A percentile compares a stretch with the other conserved stretches of the same genome.
phyloP scores from a whole-genome alignment of 1,284 basidiomycete species.

The Hymenochaete sp. region DNA sequence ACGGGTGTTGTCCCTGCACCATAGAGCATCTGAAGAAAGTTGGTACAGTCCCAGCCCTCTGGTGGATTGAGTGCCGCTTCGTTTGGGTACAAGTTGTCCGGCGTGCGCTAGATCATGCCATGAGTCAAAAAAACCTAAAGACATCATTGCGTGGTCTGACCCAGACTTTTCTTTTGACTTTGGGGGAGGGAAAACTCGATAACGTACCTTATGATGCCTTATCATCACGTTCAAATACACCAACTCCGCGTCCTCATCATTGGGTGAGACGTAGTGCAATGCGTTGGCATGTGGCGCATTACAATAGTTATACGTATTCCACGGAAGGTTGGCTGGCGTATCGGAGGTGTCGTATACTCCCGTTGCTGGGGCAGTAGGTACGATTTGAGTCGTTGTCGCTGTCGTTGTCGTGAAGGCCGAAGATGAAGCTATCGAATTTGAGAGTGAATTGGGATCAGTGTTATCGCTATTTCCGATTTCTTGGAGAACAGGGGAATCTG shows the following conservation, averaged over 20 bases:
- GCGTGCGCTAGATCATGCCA: slow-evolving; percentile 28
- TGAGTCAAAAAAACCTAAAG: neutral
- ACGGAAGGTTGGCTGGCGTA: slow-evolving; percentile 33
- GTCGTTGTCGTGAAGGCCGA: neutral
- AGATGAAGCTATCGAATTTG: neutral
- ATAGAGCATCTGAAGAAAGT: slow-evolving; percentile 31
- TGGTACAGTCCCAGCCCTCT: slow-evolving; percentile 34
- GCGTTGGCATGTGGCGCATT: slow-evolving; percentile 43
- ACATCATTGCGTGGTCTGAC: neutral
- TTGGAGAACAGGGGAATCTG: too few relatives aligned
- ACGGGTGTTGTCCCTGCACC: slow-evolving; percentile 29
- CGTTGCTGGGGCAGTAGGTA: neutral
- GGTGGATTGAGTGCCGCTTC: slow-evolving; percentile 37
- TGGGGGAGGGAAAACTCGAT: too few relatives aligned
- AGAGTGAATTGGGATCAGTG: too few relatives aligned
- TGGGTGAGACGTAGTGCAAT: slow-evolving; percentile 29
- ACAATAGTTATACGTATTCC: slow-evolving; percentile 49
- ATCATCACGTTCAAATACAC: slow-evolving; percentile 37
- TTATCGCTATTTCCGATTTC: too few relatives aligned
- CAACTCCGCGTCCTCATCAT: slow-evolving; percentile 26
- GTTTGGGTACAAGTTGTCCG: slow-evolving; percentile 40
- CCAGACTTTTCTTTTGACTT: too few relatives aligned
- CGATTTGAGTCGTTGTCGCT: neutral
- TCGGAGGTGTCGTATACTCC: slow-evolving; percentile 36
- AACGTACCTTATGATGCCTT: slow-evolving; percentile 38